Evolutionary conservation across 2,329 filamentous ascomycete genomes (phyloP).

Genomic region (Phyllosticta citriasiana): DNA sequence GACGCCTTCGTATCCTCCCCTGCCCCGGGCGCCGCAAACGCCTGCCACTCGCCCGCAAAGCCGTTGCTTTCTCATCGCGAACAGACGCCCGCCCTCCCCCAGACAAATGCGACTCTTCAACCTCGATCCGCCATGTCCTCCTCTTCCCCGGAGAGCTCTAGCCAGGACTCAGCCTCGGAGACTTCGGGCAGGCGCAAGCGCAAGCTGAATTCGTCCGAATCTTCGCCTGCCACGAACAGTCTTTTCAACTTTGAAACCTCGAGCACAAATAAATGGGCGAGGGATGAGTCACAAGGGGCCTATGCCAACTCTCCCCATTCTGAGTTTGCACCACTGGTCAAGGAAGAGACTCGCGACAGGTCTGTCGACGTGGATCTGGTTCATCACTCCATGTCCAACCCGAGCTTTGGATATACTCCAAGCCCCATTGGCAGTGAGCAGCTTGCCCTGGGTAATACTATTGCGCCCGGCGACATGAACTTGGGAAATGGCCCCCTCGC

Average conservation of each 20-base stretch:
- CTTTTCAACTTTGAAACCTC: background rate
- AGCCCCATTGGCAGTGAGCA: slow-evolving; percentile 38
- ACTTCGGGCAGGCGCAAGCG: slow-evolving; percentile 31
- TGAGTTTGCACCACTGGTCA: background rate
- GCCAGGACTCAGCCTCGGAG: slow-evolving; percentile 33
- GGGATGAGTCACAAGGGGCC: slow-evolving; percentile 7
- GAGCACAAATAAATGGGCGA: slow-evolving; percentile 11
- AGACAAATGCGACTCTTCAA: slow-evolving; percentile 4
- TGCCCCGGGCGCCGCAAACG: background rate
- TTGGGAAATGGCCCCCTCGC: background rate
- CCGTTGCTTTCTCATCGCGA: background rate
- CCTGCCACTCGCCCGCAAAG: slow-evolving; percentile 4
- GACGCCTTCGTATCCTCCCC: slow-evolving; percentile 8
- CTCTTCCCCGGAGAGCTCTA: slow-evolving; percentile 30
- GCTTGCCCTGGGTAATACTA: slow-evolving; percentile 27
- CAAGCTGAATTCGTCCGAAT: slow-evolving; percentile 27
- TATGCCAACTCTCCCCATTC: slow-evolving; percentile 15
- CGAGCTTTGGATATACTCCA: slow-evolving; percentile 45
- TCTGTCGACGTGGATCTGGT: slow-evolving; percentile 25
- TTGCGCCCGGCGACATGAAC: background rate
- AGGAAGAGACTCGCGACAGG: background rate
- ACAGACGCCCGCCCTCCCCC: slow-evolving; percentile 2
- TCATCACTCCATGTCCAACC: slow-evolving; percentile 37
- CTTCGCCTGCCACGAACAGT: slow-evolving; percentile 18
- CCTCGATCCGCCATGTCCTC: slow-evolving; percentile 16